Evolutionary conservation across 202 grass and related monocot genomes (phyloP), one percentile per base, ranked within the genome.

Genomic region (Panicum hallii): DNA sequence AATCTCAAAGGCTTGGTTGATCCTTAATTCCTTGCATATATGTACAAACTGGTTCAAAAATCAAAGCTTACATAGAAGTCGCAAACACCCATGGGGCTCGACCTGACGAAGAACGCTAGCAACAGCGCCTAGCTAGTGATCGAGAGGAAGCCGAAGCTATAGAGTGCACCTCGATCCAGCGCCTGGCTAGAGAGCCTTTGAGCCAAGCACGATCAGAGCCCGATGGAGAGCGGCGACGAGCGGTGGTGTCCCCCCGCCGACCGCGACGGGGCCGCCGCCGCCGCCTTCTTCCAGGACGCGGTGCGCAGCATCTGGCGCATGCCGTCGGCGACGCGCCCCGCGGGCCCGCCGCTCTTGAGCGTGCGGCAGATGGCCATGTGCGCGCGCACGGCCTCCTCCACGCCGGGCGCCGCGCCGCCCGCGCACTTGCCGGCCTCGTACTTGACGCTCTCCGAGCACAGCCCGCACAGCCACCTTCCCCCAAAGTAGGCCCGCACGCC

Each of bases 241-340:
- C n/a, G 65, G 78, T 82, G 83, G 63, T 72, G 88, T 7, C n/a
- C 52, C 52, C 34, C n/a, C 14, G 67, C 26, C 2, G 73, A 9
- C 23, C 58, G 69, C 40, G 63, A 19, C 48, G 73, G 40, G 16
- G 43, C 49, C 19, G 64, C 42, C 6, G 64, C 42, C 6, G 78
- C 36, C 47, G 61, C 10, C 15, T 49, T 34, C 70, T 74, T 91
- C 74, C 81, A 49, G 4, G 70, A 82, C 16, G 90, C 90, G 50
- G 85, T 88, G 81, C 93, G 90, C 75, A 96, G 90, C 81, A 96
- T 82, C 70, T 96, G 93, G 55, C 91, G 71, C 96, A 99, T 99
- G 70, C 93, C 93, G 28, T 95, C 88, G 46, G 93, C 90, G 36
- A 99, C 91, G 61, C 88, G 83, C 7, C 83, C 89, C 0, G 93